A percentile compares a stretch with the other conserved stretches of the same genome.
Evolutionary conservation across 345 rosid species (phyloP).

Genomic region (Citrus australasica): DNA sequence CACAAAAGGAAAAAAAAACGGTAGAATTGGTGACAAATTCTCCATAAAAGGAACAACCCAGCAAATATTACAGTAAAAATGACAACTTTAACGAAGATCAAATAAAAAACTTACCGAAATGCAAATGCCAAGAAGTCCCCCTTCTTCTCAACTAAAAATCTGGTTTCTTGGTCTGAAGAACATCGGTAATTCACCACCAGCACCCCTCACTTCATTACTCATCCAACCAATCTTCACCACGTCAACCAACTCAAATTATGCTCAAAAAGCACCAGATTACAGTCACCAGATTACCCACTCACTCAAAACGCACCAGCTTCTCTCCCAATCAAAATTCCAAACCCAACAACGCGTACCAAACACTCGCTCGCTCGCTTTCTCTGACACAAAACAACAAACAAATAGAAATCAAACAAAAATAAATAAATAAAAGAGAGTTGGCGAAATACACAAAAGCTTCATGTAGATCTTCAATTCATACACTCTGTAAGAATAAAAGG

Average conservation of each 20-base stretch:
- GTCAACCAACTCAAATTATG: background rate
- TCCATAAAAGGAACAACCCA: background rate
- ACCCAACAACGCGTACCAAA: background rate
- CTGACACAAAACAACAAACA: background rate
- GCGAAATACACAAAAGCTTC: background rate
- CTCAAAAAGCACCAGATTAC: slow-evolving; percentile 1
- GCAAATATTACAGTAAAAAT: background rate
- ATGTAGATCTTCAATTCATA: slow-evolving; percentile 12
- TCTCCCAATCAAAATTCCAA: background rate
- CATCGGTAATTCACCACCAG: slow-evolving; percentile 4
- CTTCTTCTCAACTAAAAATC: slow-evolving; percentile 21
- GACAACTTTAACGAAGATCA: background rate
- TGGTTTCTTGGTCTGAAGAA: slow-evolving; percentile 8
- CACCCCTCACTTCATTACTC: slow-evolving; percentile 9
- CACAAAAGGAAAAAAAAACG: background rate
- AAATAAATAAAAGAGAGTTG: background rate
- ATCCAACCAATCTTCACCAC: background rate
- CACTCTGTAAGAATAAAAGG: background rate
- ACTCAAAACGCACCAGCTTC: background rate
- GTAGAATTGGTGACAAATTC: background rate
- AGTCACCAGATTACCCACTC: background rate
- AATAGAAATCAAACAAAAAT: background rate
- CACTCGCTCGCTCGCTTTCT: background rate
- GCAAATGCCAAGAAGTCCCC: slow-evolving; percentile 36
- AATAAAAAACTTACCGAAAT: slow-evolving; percentile 27